Evolutionary conservation across 768 basidiomycete genomes (phyloP).

Genomic region (Suillus tomentosus): DNA sequence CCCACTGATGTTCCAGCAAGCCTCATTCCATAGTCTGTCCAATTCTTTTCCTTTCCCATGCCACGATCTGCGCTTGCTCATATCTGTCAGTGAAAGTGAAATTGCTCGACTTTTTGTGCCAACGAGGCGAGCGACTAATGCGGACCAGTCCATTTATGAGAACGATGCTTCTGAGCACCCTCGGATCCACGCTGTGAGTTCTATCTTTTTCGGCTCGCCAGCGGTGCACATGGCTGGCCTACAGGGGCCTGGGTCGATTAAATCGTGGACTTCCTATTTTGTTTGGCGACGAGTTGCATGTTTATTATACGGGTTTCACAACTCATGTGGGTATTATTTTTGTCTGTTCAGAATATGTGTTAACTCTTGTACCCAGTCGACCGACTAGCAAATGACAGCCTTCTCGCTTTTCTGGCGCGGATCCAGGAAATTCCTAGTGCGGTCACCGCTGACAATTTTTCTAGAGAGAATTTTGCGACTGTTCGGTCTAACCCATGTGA

Average conservation of each 20-base stretch:
- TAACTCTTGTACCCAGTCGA: background rate
- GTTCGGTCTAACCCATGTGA: background rate
- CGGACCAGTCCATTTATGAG: background rate
- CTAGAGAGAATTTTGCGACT: background rate
- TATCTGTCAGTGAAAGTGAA: background rate
- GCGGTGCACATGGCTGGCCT: background rate
- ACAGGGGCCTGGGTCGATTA: background rate
- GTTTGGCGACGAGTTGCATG: background rate
- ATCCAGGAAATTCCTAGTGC: background rate
- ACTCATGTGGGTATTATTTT: background rate
- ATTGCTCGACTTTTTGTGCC: background rate
- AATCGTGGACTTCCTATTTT: background rate
- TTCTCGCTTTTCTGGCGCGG: background rate
- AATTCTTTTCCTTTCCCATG: background rate
- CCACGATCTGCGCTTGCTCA: conserved; percentile 4
- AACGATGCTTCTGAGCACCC: background rate
- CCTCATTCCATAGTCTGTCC: background rate
- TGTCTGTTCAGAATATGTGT: background rate
- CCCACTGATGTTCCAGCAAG: conserved; percentile 5
- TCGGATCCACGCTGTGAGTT: background rate
- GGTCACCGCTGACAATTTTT: conserved; percentile 2
- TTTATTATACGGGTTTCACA: background rate
- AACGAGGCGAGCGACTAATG: background rate
- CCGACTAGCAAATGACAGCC: no score
- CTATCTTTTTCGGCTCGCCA: background rate